These are phyloP conservation scores for Hirsutella rhossiliensis DNA, from an alignment of 2,329 filamentous ascomycete species.

Conservation along the genomic window DNA sequence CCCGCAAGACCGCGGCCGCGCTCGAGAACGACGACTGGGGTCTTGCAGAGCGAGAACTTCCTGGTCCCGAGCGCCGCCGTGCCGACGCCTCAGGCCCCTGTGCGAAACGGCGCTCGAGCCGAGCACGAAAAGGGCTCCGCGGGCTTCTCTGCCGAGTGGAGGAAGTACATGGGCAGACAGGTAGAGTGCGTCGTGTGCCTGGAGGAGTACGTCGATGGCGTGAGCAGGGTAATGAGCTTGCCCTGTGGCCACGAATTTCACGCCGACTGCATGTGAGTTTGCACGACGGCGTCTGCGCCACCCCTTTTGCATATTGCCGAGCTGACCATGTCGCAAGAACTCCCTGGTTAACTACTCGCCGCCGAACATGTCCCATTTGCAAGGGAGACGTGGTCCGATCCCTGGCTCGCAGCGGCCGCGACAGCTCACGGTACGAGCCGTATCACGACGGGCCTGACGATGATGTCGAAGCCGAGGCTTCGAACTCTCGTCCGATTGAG, in stretches of 20 bases:
- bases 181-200: slow-evolving; percentile 93
- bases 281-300: background rate
- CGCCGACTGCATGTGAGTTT: slow-evolving; percentile 90
- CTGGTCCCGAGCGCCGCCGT: slow-evolving; percentile 29
- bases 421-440: slow-evolving; percentile 39
- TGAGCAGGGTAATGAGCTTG: slow-evolving; percentile 91
- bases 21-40: slow-evolving; percentile 52
- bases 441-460: slow-evolving; percentile 42
- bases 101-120: slow-evolving; percentile 16
- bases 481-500: slow-evolving; percentile 17
- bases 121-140: slow-evolving; percentile 37
- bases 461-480: slow-evolving; percentile 24
- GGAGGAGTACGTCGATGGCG: slow-evolving; percentile 90
- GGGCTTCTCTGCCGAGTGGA: slow-evolving; percentile 40
- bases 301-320: background rate
- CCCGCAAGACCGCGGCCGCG: slow-evolving; percentile 44
- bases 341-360: slow-evolving; percentile 89
- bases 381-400: slow-evolving; percentile 87
- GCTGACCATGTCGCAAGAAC: slow-evolving; percentile 45
- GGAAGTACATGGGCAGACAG: slow-evolving; percentile 54
- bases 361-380: slow-evolving; percentile 96
- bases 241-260: slow-evolving; percentile 98
- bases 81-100: slow-evolving; percentile 21
- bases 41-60: slow-evolving; percentile 37
- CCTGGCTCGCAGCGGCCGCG: slow-evolving; percentile 41